Conservation (phyloP, 2,329 filamentous ascomycete species). For the Zelopaecilomyces penicillatus region DNA sequence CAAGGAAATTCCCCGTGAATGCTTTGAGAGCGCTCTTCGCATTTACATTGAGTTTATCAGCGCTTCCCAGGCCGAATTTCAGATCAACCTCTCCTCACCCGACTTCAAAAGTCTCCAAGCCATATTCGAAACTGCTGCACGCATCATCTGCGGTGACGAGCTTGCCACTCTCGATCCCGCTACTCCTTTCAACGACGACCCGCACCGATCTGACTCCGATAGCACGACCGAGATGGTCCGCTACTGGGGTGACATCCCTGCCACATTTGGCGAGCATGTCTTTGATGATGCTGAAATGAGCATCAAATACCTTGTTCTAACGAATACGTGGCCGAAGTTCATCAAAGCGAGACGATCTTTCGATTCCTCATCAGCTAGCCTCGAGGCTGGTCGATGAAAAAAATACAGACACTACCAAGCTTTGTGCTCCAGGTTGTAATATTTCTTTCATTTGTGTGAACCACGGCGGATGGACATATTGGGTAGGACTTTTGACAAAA, state of each 20-base stretch:
- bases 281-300: conserved; percentile 53
- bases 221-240: conserved; percentile 18
- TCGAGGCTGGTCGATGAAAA: conserved; percentile 7
- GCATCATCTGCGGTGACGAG: conserved; percentile 34
- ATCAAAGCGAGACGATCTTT: conserved; percentile 34
- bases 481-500: too few species aligned
- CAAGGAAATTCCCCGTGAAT: conserved; percentile 33
- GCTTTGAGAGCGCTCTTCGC: conserved; percentile 48
- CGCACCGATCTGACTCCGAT: conserved; percentile 11
- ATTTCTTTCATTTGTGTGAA: too few species aligned
- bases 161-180: conserved; percentile 29
- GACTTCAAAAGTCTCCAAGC: conserved; percentile 45
- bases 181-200: conserved; percentile 34
- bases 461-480: too few species aligned
- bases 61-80: conserved; percentile 53
- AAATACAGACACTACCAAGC: too few species aligned
- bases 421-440: too few species aligned
- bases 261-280: conserved; percentile 41
- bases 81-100: conserved; percentile 54
- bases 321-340: conserved; percentile 61
- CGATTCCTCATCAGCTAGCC: conserved; percentile 14
- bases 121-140: conserved; percentile 48
- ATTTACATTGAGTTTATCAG: conserved; percentile 57
- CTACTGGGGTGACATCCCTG: conserved; percentile 39
- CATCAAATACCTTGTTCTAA: conserved; percentile 60